Conservation (phyloP, 2,329 filamentous ascomycete species). For the Colletotrichum costaricense region DNA sequence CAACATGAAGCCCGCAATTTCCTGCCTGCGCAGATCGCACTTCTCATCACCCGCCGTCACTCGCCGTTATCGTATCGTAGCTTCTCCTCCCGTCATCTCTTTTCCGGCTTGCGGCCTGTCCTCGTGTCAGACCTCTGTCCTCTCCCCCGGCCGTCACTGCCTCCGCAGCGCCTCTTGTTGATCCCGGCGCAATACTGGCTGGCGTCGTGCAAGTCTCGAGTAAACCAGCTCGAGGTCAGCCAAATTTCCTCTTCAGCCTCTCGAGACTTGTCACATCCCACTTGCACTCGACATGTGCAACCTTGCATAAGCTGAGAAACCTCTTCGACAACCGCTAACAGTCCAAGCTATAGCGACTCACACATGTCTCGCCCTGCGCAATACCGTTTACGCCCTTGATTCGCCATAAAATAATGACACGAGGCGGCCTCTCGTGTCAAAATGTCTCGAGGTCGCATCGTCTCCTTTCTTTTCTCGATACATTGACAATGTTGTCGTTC, state of each 20-base stretch:
- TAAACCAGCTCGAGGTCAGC: neutral
- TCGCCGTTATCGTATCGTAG: slow-evolving; percentile 1
- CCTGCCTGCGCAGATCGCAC: slow-evolving; percentile 32
- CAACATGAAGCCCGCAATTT: slow-evolving; percentile 32
- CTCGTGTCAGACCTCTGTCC: no score
- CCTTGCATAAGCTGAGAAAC: neutral
- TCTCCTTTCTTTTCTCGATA: slow-evolving; percentile 7
- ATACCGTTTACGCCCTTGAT: neutral
- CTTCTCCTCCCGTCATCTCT: neutral
- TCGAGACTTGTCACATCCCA: neutral
- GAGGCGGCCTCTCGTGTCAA: slow-evolving; percentile 2
- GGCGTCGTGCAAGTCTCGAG: neutral
- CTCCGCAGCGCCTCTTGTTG: slow-evolving; percentile 1
- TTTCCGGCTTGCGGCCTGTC: no score
- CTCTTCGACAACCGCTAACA: neutral
- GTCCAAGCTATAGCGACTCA: neutral
- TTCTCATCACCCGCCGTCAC: slow-evolving; percentile 15
- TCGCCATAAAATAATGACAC: neutral
- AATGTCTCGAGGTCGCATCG: slow-evolving; percentile 7
- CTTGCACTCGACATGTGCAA: neutral
- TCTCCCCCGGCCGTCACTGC: neutral
- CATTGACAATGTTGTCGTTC: slow-evolving; percentile 13
- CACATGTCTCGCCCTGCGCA: neutral
- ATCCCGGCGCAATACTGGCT: neutral
- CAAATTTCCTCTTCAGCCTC: neutral